A percentile compares a stretch with the other conserved stretches of the same genome.
Evolutionary conservation across 805 yeast species (phyloP).

Genomic region (Candida maltosa): DNA sequence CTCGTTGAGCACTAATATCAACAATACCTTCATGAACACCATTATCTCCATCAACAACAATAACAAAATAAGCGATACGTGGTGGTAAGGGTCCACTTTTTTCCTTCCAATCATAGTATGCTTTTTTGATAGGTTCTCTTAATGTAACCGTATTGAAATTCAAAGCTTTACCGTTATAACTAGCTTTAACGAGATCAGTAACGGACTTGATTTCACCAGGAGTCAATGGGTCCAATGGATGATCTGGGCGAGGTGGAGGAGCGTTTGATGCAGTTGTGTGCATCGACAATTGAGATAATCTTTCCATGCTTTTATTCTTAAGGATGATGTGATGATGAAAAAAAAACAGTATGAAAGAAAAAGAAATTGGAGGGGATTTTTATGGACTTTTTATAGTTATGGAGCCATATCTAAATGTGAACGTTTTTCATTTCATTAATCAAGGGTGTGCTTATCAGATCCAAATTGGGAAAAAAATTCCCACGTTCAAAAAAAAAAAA

Average conservation of each 20-base stretch:
- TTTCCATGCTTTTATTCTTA: conserved; percentile 57
- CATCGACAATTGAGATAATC: conserved; percentile 60
- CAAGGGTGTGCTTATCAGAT: not conserved
- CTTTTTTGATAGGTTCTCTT: conserved; percentile 66
- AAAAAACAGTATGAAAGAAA: too few species aligned
- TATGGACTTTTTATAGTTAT: not conserved
- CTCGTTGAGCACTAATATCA: conserved; percentile 47
- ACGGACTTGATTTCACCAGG: conserved; percentile 59
- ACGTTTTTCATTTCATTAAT: not conserved
- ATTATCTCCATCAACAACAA: conserved; percentile 52
- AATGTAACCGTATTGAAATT: conserved; percentile 68
- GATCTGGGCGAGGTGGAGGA: conserved; percentile 55
- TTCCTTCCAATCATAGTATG: conserved; percentile 65
- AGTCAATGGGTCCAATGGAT: conserved; percentile 72
- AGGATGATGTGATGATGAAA: too few species aligned
- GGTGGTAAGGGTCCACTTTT: conserved; percentile 59
- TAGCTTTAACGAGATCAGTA: conserved; percentile 47
- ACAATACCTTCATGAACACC: conserved; percentile 74
- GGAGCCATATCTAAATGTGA: too few species aligned
- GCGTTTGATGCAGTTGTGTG: conserved; percentile 56
- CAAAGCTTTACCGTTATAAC: conserved; percentile 44
- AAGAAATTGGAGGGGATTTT: not conserved
- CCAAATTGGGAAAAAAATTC: too few species aligned
- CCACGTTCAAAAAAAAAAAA: too few species aligned
- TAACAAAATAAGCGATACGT: conserved; percentile 64